Percentiles rank a stretch among this genome's conserved stretches.
phyloP scores from a whole-genome alignment of 176 grass and related monocot species.

The Calamus simplicifolius region DNA sequence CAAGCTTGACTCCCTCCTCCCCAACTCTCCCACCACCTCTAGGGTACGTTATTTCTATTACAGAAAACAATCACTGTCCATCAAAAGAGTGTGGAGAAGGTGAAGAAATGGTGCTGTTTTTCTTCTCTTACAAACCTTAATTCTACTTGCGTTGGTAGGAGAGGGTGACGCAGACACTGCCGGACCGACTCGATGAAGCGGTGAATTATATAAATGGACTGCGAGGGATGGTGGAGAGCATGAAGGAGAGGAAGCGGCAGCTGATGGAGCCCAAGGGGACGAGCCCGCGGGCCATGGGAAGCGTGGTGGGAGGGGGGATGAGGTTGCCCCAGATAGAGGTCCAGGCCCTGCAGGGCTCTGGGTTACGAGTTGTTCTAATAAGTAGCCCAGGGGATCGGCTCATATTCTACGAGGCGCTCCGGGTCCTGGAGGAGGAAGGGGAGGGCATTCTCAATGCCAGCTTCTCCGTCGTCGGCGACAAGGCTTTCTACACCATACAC shows the following conservation, averaged over 20 bases:
- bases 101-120: not conserved
- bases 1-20: not conserved
- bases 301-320: not conserved
- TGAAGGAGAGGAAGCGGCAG: not conserved
- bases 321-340: not conserved
- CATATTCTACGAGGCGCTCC: not conserved
- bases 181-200: not conserved
- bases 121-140: not conserved
- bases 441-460: not conserved
- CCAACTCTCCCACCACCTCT: not conserved
- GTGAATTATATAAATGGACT: not conserved
- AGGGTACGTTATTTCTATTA: not conserved
- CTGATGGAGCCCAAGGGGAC: not conserved
- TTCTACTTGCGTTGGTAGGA: not conserved
- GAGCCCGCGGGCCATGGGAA: not conserved
- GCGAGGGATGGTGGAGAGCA: not conserved
- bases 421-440: not conserved
- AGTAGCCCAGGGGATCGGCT: not conserved
- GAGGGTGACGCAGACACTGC: not conserved
- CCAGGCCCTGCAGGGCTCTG: not conserved
- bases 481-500: not conserved
- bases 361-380: not conserved
- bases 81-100: not conserved
- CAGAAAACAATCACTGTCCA: not conserved
- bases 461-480: not conserved